Percentiles rank a stretch among this genome's conserved stretches.
phyloP scores from a whole-genome alignment of 306 rosid species.

The Vicia villosa region DNA sequence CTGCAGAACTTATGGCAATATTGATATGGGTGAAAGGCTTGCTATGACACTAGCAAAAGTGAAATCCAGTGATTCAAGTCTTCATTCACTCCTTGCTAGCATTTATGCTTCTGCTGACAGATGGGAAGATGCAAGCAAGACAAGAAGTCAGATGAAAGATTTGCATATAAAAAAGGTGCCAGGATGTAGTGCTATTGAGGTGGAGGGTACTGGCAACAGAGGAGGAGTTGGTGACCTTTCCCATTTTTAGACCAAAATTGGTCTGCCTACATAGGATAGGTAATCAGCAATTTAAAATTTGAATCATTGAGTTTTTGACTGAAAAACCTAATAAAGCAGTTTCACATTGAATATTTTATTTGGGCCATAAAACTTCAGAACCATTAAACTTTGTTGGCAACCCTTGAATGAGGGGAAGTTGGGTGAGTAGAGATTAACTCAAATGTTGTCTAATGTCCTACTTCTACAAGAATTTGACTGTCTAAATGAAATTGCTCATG shows the following conservation, averaged over 20 bases:
- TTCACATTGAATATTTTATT: conserved; percentile 17
- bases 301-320: conserved; percentile 6
- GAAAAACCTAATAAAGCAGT: conserved; percentile 3
- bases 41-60: conserved; percentile 50
- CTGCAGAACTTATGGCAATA: conserved; percentile 66
- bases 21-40: conserved; percentile 70
- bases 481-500: conserved; percentile 42
- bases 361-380: conserved; percentile 5
- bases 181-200: conserved; percentile 68
- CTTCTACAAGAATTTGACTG: conserved; percentile 7
- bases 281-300: conserved; percentile 14
- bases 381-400: neutral
- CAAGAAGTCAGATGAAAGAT: conserved; percentile 69
- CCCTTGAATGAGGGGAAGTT: neutral
- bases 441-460: conserved; percentile 15
- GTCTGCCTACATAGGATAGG: conserved; percentile 1
- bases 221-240: conserved; percentile 9
- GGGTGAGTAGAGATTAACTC: conserved; percentile 10
- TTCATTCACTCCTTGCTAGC: conserved; percentile 66
- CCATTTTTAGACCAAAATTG: neutral
- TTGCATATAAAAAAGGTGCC: conserved; percentile 58
- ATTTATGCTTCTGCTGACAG: conserved; percentile 69
- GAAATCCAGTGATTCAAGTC: conserved; percentile 58
- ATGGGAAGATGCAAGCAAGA: conserved; percentile 75
- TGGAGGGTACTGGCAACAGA: conserved; percentile 38